Base-by-base conservation (phyloP, 768 basidiomycete species). In the Pleurotus salmoneostramineus region DNA sequence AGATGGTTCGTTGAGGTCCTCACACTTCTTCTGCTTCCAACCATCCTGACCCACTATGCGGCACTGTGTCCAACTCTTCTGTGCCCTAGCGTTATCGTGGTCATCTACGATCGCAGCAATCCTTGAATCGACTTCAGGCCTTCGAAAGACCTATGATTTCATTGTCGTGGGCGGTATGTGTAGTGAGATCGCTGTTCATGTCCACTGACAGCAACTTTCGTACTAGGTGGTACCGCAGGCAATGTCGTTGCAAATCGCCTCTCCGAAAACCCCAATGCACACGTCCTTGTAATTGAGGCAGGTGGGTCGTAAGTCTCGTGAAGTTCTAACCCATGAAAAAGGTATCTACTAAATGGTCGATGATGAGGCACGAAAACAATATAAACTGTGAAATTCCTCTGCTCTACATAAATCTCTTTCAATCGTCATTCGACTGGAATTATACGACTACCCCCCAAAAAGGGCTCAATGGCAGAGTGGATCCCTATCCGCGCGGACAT, bases 151-250 rank as follows among this genome's bases (percentile, higher is more conserved):
- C 8, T 40, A 40, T 40, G 37, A 40, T 40, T 40, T 40, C n/a
- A n/a, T 40, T 8, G 37, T 40, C 3, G 37, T 40, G 10, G 37
- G 37, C 8, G 37, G 37, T n/a, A n/a, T 10, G 37, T 40, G 37
- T 1, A 8, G 37, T 3, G 37, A 40, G n/a, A 40, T 27, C 21
- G 21, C 21, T 27, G n/a, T 40, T 40, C 37, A n/a, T 40, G 21
- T 40, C 37, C 37, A 40, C n/a, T 40, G 37, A n/a, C n/a, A 40
- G 8, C n/a, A n/a, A 40, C n/a, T 33, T 45, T 21, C 40, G 11
- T 37, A 61, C 50, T 58, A 68, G 77, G 73, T 40, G 58, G 58
- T 14, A 58, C 62, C 50, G 65, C 68, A 27, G 68, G 69, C 34
- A 66, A 63, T 56, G 69, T 68, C 2, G 52, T 70, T 32, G 68